phyloP scores from a whole-genome alignment of 106 monocot species.

The Phalaenopsis aphrodite region DNA sequence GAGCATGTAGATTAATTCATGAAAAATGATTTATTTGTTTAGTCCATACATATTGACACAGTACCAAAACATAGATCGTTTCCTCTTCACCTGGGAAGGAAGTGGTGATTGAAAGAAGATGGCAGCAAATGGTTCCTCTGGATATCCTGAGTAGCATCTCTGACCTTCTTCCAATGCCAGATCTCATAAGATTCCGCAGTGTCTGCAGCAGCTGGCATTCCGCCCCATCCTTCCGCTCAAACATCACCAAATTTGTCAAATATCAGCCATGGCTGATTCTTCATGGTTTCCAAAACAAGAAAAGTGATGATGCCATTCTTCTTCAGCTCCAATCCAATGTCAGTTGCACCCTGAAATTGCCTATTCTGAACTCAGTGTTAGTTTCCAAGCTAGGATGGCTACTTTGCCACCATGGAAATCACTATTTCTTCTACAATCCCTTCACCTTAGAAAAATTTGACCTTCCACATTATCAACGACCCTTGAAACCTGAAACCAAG shows the following conservation, averaged over 20 bases:
- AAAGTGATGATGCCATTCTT: not conserved
- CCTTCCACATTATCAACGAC: not conserved
- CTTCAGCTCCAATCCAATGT: not conserved
- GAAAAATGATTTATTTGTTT: too few species aligned
- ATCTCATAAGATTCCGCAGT: not conserved
- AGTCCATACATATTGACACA: too few species aligned
- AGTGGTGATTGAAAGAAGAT: too few species aligned
- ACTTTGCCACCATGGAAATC: not conserved
- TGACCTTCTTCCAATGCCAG: not conserved
- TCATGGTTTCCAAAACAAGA: not conserved
- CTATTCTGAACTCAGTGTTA: not conserved
- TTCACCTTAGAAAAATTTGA: not conserved
- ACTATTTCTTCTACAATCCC: conserved; percentile 6
- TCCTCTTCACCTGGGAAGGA: too few species aligned
- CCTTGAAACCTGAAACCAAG: not conserved
- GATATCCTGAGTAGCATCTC: not conserved
- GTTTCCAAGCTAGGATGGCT: conserved; percentile 1
- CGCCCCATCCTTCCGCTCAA: not conserved
- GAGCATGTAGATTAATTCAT: too few species aligned
- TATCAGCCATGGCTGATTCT: not conserved
- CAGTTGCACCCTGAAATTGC: conserved; percentile 2
- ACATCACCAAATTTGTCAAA: not conserved
- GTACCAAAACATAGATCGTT: too few species aligned
- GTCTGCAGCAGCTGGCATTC: not conserved
- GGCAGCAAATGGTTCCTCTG: not conserved